Evolutionary conservation across 257 asterid genomes (phyloP), one percentile per base, ranked within the genome.

Genomic region (Solanum ossicruentum): DNA sequence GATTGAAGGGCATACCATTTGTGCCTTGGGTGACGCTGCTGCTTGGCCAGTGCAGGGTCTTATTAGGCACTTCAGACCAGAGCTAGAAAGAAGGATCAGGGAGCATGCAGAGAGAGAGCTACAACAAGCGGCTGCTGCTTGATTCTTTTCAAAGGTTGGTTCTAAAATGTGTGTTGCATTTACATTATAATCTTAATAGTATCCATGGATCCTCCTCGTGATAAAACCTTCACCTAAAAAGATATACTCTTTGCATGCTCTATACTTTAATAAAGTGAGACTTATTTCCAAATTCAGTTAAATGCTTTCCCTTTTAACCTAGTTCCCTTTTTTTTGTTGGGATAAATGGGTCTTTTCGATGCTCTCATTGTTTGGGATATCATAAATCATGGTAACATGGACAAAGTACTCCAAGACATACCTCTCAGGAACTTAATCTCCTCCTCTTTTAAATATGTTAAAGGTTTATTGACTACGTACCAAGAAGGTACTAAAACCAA

Each of bases 41-140:
- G 99, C 98, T 85, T 97, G 99, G 99, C 99, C 99, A 3, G 99
- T 97, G 88, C 99, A 97, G 93, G 99, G 99, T 77, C 98, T 97
- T 85, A 95, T 97, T 84, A 89, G 99, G 92, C 98, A 97, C 90
- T 97, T 97, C 72, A 89, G 99, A 84, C 99, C 99, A 1, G 98
- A 97, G 91, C 90, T 97, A 71, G 99, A 97, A 83, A 89, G 98
- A 88, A 95, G 98, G 93, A 97, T 97, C 86, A 91, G 89, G 88
- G 98, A 93, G 91, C 95, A 90, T 20, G 98, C 99, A 0, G 98
- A 94, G 67, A 94, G 98, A 87, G 99, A 97, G 92, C 90, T 95
- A 63, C 91, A 86, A 52, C 91, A 89, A 91, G 98, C 90, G 80
- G 94, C 97, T 75, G 97, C 97, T 55, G 95, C 95, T 86, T 95